Evolutionary conservation across 2,329 filamentous ascomycete species (phyloP).

Genomic region (Pseudocercospora fijiensis): DNA sequence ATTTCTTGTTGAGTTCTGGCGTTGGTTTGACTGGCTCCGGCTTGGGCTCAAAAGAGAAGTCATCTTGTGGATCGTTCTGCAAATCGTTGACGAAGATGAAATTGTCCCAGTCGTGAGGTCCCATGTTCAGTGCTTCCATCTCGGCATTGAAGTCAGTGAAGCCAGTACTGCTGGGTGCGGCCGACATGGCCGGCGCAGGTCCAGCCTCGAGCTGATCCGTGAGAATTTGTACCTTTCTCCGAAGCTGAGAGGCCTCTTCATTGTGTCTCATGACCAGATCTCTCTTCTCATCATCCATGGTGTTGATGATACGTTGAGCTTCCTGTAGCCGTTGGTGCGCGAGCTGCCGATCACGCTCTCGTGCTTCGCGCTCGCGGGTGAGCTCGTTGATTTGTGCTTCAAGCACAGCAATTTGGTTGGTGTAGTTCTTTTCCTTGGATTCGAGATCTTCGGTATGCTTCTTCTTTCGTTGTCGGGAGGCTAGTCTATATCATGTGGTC

Average conservation of each 20-base stretch:
- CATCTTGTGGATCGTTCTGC: constrained; percentile 27
- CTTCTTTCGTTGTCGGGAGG: constrained; percentile 97
- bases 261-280: constrained; percentile 87
- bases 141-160: constrained; percentile 73
- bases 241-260: constrained; percentile 83
- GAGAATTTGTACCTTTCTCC: constrained; percentile 86
- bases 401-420: constrained; percentile 70
- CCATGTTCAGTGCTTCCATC: constrained; percentile 80
- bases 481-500: constrained; percentile 61
- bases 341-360: constrained; percentile 35
- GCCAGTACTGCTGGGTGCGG: constrained; percentile 57
- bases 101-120: constrained; percentile 71
- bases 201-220: constrained; percentile 64
- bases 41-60: constrained; percentile 59
- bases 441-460: constrained; percentile 95
- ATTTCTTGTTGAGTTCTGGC: constrained; percentile 30
- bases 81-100: constrained; percentile 69
- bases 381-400: constrained; percentile 73
- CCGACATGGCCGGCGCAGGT: constrained; percentile 44
- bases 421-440: constrained; percentile 92
- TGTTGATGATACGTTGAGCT: constrained; percentile 72
- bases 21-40: constrained; percentile 26
- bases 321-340: constrained; percentile 72
- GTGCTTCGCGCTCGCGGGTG: constrained; percentile 51
- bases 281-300: constrained; percentile 80